Evolutionary conservation across 2,329 filamentous ascomycete genomes (phyloP).

Genomic region (Fusarium napiforme): DNA sequence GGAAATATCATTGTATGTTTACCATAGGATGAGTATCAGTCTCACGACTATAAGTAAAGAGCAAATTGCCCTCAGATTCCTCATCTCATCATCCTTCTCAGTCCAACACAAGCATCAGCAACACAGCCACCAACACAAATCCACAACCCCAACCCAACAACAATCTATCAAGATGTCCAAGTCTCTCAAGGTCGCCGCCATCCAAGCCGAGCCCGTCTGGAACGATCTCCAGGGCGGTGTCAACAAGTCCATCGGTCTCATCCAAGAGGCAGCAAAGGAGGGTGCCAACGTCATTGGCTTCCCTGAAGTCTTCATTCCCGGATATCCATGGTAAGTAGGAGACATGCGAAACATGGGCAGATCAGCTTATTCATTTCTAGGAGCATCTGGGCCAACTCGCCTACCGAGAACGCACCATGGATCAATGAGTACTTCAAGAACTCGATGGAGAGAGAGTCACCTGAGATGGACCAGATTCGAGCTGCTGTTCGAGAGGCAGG

Average conservation of each 20-base stretch:
- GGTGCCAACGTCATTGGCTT: constrained; percentile 54
- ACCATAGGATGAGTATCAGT: fast-evolving
- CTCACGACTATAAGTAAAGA: not conserved
- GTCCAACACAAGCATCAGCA: not conserved
- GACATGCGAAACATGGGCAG: not conserved
- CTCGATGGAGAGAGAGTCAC: constrained; percentile 52
- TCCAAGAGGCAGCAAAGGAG: constrained; percentile 46
- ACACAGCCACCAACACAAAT: not conserved
- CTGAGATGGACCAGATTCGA: constrained; percentile 56
- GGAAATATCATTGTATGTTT: not conserved
- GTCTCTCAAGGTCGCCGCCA: constrained; percentile 40
- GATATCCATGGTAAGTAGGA: constrained; percentile 57
- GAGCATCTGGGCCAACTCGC: constrained; percentile 46
- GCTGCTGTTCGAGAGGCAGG: constrained; percentile 58
- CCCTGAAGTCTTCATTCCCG: constrained; percentile 58
- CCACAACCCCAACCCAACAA: not conserved
- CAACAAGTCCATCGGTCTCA: constrained; percentile 50
- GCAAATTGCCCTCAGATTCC: not conserved
- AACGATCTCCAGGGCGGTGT: constrained; percentile 48
- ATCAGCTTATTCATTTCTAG: constrained; percentile 25
- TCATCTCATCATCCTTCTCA: not conserved
- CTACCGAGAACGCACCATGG: constrained; percentile 49
- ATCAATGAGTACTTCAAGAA: constrained; percentile 59
- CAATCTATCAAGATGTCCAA: constrained; percentile 3
- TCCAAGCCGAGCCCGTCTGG: constrained; percentile 44